phyloP scores from a whole-genome alignment of 2,329 filamentous ascomycete genomes.

The Juglanconis oblonga region DNA sequence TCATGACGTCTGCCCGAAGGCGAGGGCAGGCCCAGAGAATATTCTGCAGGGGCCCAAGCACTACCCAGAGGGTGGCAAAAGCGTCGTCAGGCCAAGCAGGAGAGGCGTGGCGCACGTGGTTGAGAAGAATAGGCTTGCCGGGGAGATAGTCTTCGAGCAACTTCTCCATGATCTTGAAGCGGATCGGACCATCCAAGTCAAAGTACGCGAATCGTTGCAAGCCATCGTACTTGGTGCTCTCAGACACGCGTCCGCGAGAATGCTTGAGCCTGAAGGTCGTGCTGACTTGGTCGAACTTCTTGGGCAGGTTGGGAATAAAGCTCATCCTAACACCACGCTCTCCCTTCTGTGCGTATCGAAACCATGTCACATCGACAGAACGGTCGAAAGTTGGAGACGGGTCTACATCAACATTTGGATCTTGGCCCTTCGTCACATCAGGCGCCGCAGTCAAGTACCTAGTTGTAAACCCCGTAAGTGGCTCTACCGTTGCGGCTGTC shows the following conservation, averaged over 20 bases:
- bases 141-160: constrained; percentile 18
- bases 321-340: constrained; percentile 1
- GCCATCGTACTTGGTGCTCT: neutral
- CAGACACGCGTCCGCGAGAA: constrained; percentile 1
- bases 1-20: constrained; percentile 36
- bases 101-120: constrained; percentile 28
- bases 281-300: constrained; percentile 18
- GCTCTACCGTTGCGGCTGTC: neutral
- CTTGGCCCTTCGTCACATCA: neutral
- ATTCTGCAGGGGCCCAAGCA: constrained; percentile 23
- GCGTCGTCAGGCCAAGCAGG: constrained; percentile 33
- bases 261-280: constrained; percentile 1
- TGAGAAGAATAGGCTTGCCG: constrained; percentile 25
- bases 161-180: constrained; percentile 22
- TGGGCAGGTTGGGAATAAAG: neutral
- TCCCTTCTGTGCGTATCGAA: neutral
- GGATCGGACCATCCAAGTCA: constrained; percentile 21
- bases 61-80: constrained; percentile 29
- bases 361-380: constrained; percentile 22
- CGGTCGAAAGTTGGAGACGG: constrained; percentile 25
- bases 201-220: constrained; percentile 21
- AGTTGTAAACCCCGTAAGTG: neutral
- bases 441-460: neutral
- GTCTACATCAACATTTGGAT: constrained; percentile 17
- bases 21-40: constrained; percentile 32